Conservation (phyloP, 78 protist genomes). For the Dictyostelium citrinum region DNA sequence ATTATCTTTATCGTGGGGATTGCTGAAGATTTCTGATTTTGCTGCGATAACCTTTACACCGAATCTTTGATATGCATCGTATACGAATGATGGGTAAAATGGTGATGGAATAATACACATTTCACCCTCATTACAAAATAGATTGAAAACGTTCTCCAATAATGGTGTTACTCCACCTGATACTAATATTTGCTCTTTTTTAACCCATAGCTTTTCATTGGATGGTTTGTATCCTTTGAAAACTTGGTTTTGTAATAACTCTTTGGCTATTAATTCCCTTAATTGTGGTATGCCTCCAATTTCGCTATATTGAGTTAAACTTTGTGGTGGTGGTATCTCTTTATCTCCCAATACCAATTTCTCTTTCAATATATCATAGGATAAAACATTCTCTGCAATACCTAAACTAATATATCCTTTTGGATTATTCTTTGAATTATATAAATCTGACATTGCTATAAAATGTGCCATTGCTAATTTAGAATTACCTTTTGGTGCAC, state of each 20-base stretch:
- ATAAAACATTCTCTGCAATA: constrained; percentile 58
- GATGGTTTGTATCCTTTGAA: neutral
- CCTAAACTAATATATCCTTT: constrained; percentile 39
- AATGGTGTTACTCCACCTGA: constrained; percentile 33
- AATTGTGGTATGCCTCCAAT: constrained; percentile 23
- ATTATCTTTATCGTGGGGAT: neutral
- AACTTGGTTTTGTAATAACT: neutral
- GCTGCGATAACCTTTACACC: constrained; percentile 14
- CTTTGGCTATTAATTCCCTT: neutral
- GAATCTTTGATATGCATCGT: constrained; percentile 11
- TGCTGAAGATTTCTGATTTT: neutral
- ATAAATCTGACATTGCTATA: neutral
- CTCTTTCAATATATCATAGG: constrained; percentile 7
- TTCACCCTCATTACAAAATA: constrained; percentile 21
- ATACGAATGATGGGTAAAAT: constrained; percentile 41
- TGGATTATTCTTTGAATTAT: constrained; percentile 2
- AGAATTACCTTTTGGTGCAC: neutral
- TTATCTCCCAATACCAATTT: neutral
- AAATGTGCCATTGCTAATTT: neutral
- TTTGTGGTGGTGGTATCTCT: neutral
- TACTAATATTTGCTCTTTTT: neutral
- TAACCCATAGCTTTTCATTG: neutral
- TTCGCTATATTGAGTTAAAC: constrained; percentile 1
- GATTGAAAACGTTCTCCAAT: constrained; percentile 16
- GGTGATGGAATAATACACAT: constrained; percentile 55